Evolutionary conservation across 805 yeast species (phyloP).

Genomic region (Candida morakotiae): DNA sequence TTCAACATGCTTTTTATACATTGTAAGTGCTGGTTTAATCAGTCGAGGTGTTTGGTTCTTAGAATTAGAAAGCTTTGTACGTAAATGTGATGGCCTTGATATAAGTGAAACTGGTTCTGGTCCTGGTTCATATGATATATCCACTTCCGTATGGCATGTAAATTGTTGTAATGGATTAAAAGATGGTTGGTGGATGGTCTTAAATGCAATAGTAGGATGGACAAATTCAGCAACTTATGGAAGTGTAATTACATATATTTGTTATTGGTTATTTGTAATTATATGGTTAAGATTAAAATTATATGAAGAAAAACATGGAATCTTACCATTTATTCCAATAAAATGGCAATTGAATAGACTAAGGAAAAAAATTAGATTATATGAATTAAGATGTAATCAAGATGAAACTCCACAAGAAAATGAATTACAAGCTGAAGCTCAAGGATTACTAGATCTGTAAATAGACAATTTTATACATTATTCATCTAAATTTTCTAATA

Average conservation of each 20-base stretch:
- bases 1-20: slow-evolving; percentile 75
- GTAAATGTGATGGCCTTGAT: slow-evolving; percentile 74
- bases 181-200: slow-evolving; percentile 91
- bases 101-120: slow-evolving; percentile 88
- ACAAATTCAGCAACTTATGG: slow-evolving; percentile 91
- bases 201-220: slow-evolving; percentile 91
- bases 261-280: slow-evolving; percentile 63
- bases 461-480: neutral
- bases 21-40: slow-evolving; percentile 83
- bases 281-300: slow-evolving; percentile 36
- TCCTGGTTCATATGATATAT: slow-evolving; percentile 86
- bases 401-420: slow-evolving; percentile 5
- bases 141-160: slow-evolving; percentile 85
- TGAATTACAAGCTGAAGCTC: slow-evolving; percentile 7
- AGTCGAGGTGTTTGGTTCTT: slow-evolving; percentile 89
- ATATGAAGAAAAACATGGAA: slow-evolving; percentile 55
- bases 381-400: slow-evolving; percentile 15
- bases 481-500: neutral
- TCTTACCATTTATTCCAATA: slow-evolving; percentile 58
- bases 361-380: slow-evolving; percentile 29
- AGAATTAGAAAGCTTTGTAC: slow-evolving; percentile 74
- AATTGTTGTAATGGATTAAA: slow-evolving; percentile 90
- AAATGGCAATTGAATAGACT: slow-evolving; percentile 56
- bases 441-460: slow-evolving; percentile 3
- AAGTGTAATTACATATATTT: slow-evolving; percentile 67